Evolutionary conservation across 1,284 basidiomycete genomes (phyloP), one percentile per base, ranked within the genome.

Genomic region (Puccinia novopanici): DNA sequence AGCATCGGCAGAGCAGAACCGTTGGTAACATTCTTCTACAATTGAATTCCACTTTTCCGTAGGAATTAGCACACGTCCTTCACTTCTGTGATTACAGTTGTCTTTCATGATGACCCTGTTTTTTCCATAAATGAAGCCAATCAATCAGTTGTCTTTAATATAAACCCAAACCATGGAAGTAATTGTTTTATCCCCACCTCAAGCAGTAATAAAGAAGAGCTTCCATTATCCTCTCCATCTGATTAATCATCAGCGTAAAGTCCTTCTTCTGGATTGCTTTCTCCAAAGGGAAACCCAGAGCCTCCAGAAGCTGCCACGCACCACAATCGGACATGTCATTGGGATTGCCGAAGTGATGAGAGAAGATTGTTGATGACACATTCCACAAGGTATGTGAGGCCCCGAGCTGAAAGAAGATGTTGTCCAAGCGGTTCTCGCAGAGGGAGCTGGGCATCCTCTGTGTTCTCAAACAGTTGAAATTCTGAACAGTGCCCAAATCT

Each of bases 401-500:
- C n/a, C 59, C 74, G 2, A 76, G 45, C 24, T 67, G 48, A 61
- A 52, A 52, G 22, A 67, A 34, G 2, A 76, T 19, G 50, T 76
- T 65, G 9, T 63, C 34, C 50, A 76, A 10, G 15, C 24, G 12
- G 22, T 76, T 34, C 24, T 76, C 24, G 30, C 42, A 45, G 12
- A 30, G 13, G 5, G 12, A 10, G 22, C 48, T 65, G 12, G 61
- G 74, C 0, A 10, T 9, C 22, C 61, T 40, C 50, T 76, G 42
- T 3, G 13, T 24, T 65, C 50, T 17, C 1, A 52, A 22, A 24
- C 24, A 24, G 19, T 76, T 76, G 9, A 54, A 76, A 48, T 76
- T 76, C 13, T 52, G 74, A 13, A 65, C 27, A 37, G 74, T 76
- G 27, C 24, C 74, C 17, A 76, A n/a, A 30, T 76, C 74, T 22